These are phyloP conservation scores for Cryptosporidium meleagridis DNA, from an alignment of 169 alveolate genomes.

Conservation along the genomic window DNA sequence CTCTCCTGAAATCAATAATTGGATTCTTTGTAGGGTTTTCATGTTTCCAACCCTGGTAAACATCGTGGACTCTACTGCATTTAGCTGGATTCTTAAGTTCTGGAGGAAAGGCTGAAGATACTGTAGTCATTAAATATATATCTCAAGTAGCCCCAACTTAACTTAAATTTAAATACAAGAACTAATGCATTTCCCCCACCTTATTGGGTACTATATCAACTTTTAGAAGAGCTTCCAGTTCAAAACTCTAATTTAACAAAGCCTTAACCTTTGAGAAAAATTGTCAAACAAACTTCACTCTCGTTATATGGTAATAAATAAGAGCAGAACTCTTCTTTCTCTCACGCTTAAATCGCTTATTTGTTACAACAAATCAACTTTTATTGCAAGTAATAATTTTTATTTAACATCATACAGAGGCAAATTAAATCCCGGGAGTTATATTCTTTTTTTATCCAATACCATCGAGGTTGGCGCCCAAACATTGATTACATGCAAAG, in stretches of 20 bases:
- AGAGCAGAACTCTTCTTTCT: not conserved
- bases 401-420: not conserved
- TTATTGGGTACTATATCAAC: not conserved
- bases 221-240: not conserved
- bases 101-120: slow-evolving; percentile 73
- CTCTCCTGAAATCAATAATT: slow-evolving; percentile 41
- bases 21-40: slow-evolving; percentile 25
- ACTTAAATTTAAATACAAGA: not conserved
- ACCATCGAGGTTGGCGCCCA: slow-evolving; percentile 1
- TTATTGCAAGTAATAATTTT: no score
- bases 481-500: not conserved
- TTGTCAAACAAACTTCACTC: not conserved
- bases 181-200: not conserved
- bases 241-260: not conserved
- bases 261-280: not conserved
- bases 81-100: slow-evolving; percentile 10
- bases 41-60: slow-evolving; percentile 25
- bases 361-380: no score
- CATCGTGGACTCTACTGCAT: slow-evolving; percentile 29
- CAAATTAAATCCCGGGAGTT: not conserved
- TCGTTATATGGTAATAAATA: not conserved
- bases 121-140: not conserved
- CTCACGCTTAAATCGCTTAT: not conserved
- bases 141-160: not conserved
- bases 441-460: not conserved